Evolutionary conservation across 768 basidiomycete species (phyloP).

Genomic region (Amanita polypyramis): DNA sequence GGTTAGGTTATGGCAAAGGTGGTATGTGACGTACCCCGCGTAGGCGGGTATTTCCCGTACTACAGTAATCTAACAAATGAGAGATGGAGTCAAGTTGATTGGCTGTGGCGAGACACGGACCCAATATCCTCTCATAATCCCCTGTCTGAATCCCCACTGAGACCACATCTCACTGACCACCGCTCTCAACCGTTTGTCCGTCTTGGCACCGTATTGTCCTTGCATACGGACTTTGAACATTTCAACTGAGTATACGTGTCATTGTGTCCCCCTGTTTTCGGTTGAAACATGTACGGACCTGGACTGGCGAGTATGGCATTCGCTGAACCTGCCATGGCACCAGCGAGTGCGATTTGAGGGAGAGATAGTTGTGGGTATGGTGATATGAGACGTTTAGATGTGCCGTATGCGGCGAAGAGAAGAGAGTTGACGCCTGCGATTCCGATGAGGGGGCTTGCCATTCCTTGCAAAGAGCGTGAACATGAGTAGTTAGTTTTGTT

Average conservation of each 20-base stretch:
- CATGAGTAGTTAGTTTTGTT: not conserved
- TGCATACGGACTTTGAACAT: slow-evolving; percentile 99
- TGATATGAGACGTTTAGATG: slow-evolving; percentile 71
- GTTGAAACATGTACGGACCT: slow-evolving; percentile 30
- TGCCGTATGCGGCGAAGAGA: slow-evolving; percentile 85
- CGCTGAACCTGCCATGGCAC: slow-evolving; percentile 85
- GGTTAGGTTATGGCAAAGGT: not conserved
- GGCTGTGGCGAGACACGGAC: slow-evolving; percentile 17
- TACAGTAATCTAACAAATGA: slow-evolving; percentile 59
- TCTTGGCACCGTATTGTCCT: slow-evolving; percentile 77
- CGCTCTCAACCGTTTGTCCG: slow-evolving; percentile 66
- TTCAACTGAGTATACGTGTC: slow-evolving; percentile 46
- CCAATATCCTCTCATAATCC: slow-evolving; percentile 98
- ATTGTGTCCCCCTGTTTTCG: not conserved
- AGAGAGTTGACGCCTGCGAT: slow-evolving; percentile 95
- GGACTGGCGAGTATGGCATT: slow-evolving; percentile 91
- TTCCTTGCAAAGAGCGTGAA: slow-evolving; percentile 38
- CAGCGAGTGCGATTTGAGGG: slow-evolving; percentile 72
- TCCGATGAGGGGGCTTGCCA: slow-evolving; percentile 84
- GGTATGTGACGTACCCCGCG: slow-evolving; percentile 52
- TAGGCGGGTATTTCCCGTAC: slow-evolving; percentile 94
- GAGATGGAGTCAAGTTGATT: not conserved
- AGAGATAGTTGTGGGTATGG: slow-evolving; percentile 82
- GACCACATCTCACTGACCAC: slow-evolving; percentile 78
- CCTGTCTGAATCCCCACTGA: slow-evolving; percentile 76